Base-by-base conservation (phyloP, 176 grass and related monocot species). In the Rhynchospora tenuis region DNA sequence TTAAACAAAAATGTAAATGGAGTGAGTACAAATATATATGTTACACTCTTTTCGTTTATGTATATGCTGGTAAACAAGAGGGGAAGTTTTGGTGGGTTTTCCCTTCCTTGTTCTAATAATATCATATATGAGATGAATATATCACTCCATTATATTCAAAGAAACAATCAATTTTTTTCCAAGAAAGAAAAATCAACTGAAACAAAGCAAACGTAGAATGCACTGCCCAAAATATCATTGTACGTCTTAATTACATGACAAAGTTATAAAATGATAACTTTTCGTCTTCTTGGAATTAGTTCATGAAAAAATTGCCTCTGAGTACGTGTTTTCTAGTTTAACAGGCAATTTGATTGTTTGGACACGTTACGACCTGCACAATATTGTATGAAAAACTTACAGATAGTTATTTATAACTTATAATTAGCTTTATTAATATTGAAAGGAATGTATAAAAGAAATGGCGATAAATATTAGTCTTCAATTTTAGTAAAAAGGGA, bases 221-320 rank as follows among this genome's bases (percentile, higher is more conserved):
- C 72, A 75, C 12, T 75, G 20, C 72, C 47, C 23, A 75, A 75
- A 14, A 75, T 73, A 52, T 50, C 48, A 20, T 46, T 73, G 43
- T 70, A 47, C n/a, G n/a, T n/a, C n/a, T 52, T 75, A 54, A 75
- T 75, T 75, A 44, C 72, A 75, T 75, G 45, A 54, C 46, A 54
- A 75, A n/a, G 19, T 46, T 27, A 6, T 51, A 13, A 54, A 75
- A 75, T 52, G 0, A 75, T 15, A 75, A 54, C 22, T 52, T 75
- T 74, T 74, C 46, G 46, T 51, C 10, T 52, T 74, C 5, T 9
- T 52, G 22, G 14, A 27, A 22, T 75, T 75, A 28, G 43, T 69
- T 69, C 65, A 69, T 6, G 65, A 42, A 69, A 42, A 42, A 33
- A 8, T 38, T 12, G 13, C 9, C 9, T 42, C 29, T 9, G n/a